A percentile compares a stretch with the other conserved stretches of the same genome.
phyloP scores from a whole-genome alignment of 1,284 basidiomycete species.

The Fomitopsis pinicola region DNA sequence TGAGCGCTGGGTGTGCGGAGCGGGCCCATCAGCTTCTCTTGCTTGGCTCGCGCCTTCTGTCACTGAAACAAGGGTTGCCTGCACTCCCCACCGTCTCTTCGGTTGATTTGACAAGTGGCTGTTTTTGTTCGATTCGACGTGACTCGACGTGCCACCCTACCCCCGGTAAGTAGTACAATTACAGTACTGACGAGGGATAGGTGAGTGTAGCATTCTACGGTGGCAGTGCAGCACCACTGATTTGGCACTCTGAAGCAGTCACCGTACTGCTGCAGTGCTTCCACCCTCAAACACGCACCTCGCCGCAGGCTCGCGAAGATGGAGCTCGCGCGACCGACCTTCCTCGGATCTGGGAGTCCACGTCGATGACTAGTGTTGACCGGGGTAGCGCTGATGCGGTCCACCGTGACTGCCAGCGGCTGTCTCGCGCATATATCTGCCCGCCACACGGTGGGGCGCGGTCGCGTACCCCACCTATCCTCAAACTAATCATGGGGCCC shows the following conservation, averaged over 20 bases:
- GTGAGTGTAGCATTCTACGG: no score
- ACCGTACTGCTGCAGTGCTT: neutral
- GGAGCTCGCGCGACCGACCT: neutral
- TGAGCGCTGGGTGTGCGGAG: neutral
- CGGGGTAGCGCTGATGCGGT: neutral
- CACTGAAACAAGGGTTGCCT: neutral
- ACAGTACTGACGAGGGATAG: no score
- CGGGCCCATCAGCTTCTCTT: neutral
- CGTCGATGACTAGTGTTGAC: neutral
- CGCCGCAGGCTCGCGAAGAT: neutral
- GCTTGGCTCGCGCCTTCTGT: neutral
- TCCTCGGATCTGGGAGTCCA: neutral
- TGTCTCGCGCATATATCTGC: neutral
- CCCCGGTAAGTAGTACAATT: no score
- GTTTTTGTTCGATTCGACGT: no score
- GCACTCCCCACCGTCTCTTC: neutral
- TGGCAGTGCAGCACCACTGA: no score
- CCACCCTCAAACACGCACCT: neutral
- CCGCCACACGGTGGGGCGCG: neutral
- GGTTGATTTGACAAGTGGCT: neutral
- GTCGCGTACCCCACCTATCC: neutral
- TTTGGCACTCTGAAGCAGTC: no score
- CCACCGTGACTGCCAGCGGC: neutral
- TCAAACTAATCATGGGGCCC: neutral
- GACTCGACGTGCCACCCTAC: no score